These are phyloP conservation scores for Trichoderma guizhouense DNA, from an alignment of 2,329 filamentous ascomycete species.

Conservation along the genomic window DNA sequence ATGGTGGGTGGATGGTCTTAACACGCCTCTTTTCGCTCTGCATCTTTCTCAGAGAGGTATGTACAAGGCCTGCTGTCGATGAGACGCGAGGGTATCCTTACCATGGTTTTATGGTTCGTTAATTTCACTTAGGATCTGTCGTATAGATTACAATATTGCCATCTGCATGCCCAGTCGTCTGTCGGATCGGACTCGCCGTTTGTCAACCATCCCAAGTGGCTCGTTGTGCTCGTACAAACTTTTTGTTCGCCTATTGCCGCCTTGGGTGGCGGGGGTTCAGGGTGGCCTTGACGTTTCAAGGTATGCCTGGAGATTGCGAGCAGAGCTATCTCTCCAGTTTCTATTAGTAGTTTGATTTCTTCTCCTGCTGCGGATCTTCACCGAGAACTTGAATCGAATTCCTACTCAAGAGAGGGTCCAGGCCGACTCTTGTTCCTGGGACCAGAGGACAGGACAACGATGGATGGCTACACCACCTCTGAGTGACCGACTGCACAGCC, in stretches of 20 bases:
- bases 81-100: neutral
- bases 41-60: neutral
- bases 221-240: neutral
- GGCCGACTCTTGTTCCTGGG: neutral
- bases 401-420: neutral
- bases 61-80: neutral
- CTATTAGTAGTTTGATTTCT: neutral
- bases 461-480: neutral
- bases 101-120: neutral
- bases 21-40: neutral
- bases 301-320: neutral
- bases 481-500: neutral
- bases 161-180: neutral
- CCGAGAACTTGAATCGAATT: neutral
- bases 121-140: neutral
- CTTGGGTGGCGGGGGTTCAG: neutral
- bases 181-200: constrained; percentile 12
- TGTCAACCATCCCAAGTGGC: neutral
- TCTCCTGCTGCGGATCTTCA: neutral
- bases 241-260: neutral
- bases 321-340: neutral
- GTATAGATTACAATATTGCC: neutral
- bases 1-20: constrained; percentile 17
- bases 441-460: neutral
- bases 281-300: neutral